Conservation (phyloP, 1,139 yeast genomes). For the Hansenula sp. region DNA sequence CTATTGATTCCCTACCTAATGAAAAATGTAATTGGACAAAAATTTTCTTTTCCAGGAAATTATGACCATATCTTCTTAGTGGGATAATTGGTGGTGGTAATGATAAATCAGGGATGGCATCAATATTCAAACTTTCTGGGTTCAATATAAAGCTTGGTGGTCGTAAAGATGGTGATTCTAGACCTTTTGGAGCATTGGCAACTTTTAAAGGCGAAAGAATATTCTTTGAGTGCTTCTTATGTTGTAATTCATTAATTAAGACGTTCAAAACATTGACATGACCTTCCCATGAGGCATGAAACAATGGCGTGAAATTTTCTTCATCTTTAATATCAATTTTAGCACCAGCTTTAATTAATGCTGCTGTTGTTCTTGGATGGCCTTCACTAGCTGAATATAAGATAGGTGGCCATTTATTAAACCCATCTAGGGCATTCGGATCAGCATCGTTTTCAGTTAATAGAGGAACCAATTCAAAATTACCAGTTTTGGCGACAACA, state of each 20-base stretch:
- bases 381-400: slow-evolving; percentile 91
- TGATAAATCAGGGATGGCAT: slow-evolving; percentile 83
- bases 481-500: slow-evolving; percentile 85
- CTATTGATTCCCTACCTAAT: slow-evolving; percentile 55
- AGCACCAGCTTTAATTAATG: slow-evolving; percentile 71
- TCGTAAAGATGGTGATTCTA: slow-evolving; percentile 9
- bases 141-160: slow-evolving; percentile 18
- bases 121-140: slow-evolving; percentile 38
- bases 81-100: slow-evolving; percentile 97
- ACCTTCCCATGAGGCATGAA: slow-evolving; percentile 93
- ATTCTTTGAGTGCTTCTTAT: slow-evolving; percentile 9
- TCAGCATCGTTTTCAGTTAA: slow-evolving; percentile 73
- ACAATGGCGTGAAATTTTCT: slow-evolving; percentile 77
- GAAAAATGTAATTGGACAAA: slow-evolving; percentile 73
- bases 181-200: slow-evolving; percentile 8
- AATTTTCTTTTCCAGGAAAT: slow-evolving; percentile 84
- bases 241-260: slow-evolving; percentile 36
- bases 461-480: slow-evolving; percentile 60
- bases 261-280: slow-evolving; percentile 76
- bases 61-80: slow-evolving; percentile 89
- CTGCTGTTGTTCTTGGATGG: slow-evolving; percentile 65
- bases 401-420: slow-evolving; percentile 91
- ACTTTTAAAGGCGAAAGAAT: slow-evolving; percentile 21
- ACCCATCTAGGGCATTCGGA: slow-evolving; percentile 75
- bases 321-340: slow-evolving; percentile 72